Percentiles rank a stretch among this genome's conserved stretches.
These are phyloP conservation scores for Cadophora malorum DNA, from an alignment of 2,329 filamentous ascomycete species.

Conservation along the genomic window DNA sequence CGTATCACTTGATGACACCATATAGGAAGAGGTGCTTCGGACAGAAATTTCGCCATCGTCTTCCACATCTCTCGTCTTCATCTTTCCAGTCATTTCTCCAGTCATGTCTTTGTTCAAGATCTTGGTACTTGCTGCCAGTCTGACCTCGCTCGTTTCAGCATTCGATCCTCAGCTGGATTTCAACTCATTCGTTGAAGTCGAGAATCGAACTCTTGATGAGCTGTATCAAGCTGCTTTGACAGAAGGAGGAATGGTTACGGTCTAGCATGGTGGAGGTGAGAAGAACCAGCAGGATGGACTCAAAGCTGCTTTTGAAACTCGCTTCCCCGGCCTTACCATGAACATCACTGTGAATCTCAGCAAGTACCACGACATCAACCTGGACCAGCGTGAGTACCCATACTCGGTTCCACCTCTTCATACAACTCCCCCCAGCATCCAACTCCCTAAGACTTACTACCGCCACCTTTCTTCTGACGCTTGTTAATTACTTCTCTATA, in stretches of 20 bases:
- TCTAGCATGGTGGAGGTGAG: constrained; percentile 58
- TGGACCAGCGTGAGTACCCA: constrained; percentile 48
- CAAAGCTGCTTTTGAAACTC: constrained; percentile 46
- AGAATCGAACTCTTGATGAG: constrained; percentile 56
- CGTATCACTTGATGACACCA: neutral
- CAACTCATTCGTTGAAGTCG: constrained; percentile 37
- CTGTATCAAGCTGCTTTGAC: constrained; percentile 56
- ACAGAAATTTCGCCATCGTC: neutral
- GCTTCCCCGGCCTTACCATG: constrained; percentile 56
- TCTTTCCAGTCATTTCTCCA: neutral
- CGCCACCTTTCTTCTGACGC: neutral
- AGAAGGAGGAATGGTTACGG: constrained; percentile 54
- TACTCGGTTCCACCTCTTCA: neutral
- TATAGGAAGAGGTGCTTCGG: neutral
- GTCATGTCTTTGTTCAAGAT: constrained; percentile 9
- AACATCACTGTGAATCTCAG: constrained; percentile 55
- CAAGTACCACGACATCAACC: constrained; percentile 57
- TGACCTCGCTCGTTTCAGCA: constrained; percentile 3
- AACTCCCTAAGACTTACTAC: neutral
- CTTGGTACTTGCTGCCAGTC: neutral
- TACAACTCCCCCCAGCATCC: neutral
- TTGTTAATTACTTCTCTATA: neutral
- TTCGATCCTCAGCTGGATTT: constrained; percentile 20
- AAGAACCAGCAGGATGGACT: constrained; percentile 46
- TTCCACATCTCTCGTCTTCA: neutral